These are phyloP conservation scores for Volvox reticuliferus DNA, from an alignment of 139 green algal genomes.

Conservation along the genomic window DNA sequence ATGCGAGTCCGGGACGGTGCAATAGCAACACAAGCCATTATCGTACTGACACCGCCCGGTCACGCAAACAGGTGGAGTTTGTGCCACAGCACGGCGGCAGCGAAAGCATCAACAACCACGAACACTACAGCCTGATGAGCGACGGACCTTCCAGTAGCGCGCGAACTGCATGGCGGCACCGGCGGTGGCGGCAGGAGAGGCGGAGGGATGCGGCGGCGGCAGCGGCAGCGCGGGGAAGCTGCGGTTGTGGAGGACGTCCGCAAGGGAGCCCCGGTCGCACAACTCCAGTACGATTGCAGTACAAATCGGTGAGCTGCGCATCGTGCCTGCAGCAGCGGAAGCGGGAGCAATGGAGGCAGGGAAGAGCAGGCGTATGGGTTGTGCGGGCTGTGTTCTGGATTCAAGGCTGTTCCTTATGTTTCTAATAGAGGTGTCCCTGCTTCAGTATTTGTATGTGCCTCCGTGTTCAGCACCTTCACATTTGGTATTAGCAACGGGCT, in stretches of 20 bases:
- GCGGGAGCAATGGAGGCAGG: too few species aligned
- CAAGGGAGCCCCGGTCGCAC: constrained; percentile 17
- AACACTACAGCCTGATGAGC: neutral
- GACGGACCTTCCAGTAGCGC: constrained; percentile 9
- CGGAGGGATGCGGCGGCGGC: constrained; percentile 2
- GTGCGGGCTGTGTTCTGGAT: too few species aligned
- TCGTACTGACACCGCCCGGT: neutral
- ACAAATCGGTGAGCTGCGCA: constrained; percentile 24
- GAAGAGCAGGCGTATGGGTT: too few species aligned
- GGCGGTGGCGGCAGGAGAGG: neutral
- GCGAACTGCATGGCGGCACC: constrained; percentile 7
- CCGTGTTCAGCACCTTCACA: too few species aligned
- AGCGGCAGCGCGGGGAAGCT: constrained; percentile 6
- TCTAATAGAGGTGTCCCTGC: too few species aligned
- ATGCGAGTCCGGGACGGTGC: neutral
- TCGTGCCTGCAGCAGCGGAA: neutral
- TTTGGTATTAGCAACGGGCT: too few species aligned
- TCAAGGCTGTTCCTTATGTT: too few species aligned
- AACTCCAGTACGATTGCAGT: constrained; percentile 30
- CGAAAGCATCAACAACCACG: neutral
- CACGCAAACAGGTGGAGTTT: neutral
- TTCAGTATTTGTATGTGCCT: too few species aligned
- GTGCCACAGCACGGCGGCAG: too few species aligned
- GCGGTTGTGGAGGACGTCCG: constrained; percentile 1
- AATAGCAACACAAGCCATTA: neutral